Evolutionary conservation across 1,284 basidiomycete genomes (phyloP), one percentile per base, ranked within the genome.

Genomic region (Microbotryum lychnidis-dioicae): DNA sequence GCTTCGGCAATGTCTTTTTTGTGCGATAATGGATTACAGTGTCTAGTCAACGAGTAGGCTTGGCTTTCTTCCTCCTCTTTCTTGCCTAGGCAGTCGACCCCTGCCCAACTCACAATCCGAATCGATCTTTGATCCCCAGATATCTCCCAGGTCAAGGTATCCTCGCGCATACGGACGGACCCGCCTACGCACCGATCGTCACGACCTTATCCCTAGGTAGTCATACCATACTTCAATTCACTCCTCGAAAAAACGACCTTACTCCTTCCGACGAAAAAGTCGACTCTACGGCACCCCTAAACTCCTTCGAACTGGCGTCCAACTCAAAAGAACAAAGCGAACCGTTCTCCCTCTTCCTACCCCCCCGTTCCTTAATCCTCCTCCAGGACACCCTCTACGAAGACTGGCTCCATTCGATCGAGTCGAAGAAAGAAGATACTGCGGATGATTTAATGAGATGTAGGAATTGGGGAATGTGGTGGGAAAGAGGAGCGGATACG

Each of bases 161-260:
- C 65, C 87, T 89, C 89, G 90, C 91, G 1, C 93, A 96, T 71
- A 86, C 96, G 76, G 93, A 97, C 73, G 92, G 93, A 0, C 85
- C 87, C 0, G 84, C 87, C 4, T 97, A 96, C 76, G 80, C 85
- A 70, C 88, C 91, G 0, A 84, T 87, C 7, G 92, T 97, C 0
- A 87, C 90, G 1, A 97, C 92, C 12, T 78, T 97, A 60, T 92
- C 91, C 14, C 78, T 97, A 57, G 87, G 87, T 33, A 87, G 88
- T 0, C 87, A 91, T 75, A 80, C 87, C 1, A 78, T 91, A 51
- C 87, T 97, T 70, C 84, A 94, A 75, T 86, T 94, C 73, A 90
- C 31, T 90, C 74, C 81, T 80, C 66, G 71, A 23, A 23, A 23
- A 77, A 1, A 73, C 75, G 1, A 65, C 69, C 2, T 69, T 71